phyloP scores from a whole-genome alignment of 345 rosid genomes.

The Hypericum perforatum region DNA sequence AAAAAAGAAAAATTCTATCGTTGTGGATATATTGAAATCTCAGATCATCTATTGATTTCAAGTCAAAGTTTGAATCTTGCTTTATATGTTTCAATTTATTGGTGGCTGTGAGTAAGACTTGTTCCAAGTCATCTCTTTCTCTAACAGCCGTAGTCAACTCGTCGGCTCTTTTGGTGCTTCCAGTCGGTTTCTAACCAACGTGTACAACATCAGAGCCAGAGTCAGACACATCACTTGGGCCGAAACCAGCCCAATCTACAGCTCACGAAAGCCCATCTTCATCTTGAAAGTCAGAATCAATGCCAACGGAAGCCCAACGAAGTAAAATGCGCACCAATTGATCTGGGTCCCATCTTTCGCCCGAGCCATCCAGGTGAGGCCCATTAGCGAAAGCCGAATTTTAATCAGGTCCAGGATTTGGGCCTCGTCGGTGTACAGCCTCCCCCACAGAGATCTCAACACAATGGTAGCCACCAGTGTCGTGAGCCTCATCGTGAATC shows the following conservation, averaged over 20 bases:
- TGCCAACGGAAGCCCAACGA: constrained; percentile 40
- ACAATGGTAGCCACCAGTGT: constrained; percentile 28
- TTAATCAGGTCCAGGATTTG: constrained; percentile 34
- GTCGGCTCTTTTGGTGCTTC: constrained; percentile 27
- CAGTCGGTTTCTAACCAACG: constrained; percentile 36
- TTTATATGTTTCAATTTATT: too few relatives aligned
- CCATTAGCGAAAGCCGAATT: constrained; percentile 33
- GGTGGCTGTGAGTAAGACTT: too few relatives aligned
- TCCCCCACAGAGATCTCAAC: constrained; percentile 38
- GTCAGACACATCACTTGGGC: constrained; percentile 45
- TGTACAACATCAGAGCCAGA: constrained; percentile 17
- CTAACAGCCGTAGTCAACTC: constrained; percentile 21
- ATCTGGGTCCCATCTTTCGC: constrained; percentile 37
- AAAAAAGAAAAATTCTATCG: too few relatives aligned
- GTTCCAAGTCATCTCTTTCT: constrained; percentile 1
- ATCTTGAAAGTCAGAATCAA: constrained; percentile 25
- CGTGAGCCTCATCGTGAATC: constrained; percentile 22
- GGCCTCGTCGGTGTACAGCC: constrained; percentile 28
- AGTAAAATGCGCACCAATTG: constrained; percentile 40
- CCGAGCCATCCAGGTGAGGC: constrained; percentile 44
- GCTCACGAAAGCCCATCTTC: constrained; percentile 32
- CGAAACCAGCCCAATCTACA: constrained; percentile 35
- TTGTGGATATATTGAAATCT: too few relatives aligned
- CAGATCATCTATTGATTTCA: too few relatives aligned
- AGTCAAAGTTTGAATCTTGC: too few relatives aligned